Base-by-base conservation (phyloP, 164 flowering plant species). In the Sedum album region DNA sequence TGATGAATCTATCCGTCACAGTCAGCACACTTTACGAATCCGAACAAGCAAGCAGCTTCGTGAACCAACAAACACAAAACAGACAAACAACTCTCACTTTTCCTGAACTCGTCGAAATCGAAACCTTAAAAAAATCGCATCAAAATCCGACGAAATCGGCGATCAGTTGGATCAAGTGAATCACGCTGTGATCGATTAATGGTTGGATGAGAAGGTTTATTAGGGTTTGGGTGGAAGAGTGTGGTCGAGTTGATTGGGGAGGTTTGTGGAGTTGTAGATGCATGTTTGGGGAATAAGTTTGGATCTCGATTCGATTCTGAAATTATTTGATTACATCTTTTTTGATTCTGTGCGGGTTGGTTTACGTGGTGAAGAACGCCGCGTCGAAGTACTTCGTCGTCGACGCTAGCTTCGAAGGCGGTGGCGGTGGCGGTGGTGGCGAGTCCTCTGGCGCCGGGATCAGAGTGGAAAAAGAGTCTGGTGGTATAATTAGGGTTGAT, bases 331-430 rank as follows among this genome's bases (percentile, higher is more conserved):
- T 82, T 62, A 81, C 90, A 0, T n/a, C 76, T 1, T 66, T 84
- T 30, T 8, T 82, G 2, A 18, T 85, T 28, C 77, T 53, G 20
- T 25, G 82, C 10, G 90, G 82, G 4, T 72, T 88, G 62, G 74
- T 83, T 20, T 76, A 79, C 60, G 62, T 87, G 35, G 76, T 88
- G 49, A 84, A 79, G 78, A 82, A 70, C 64, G 76, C 91, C 36
- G 91, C 92, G 17, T 84, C 91, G 31, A 85, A 79, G 76, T 90
- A 83, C 76, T 87, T 90, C 76, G 81, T 76, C 41, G 87, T 81
- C 78, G 89, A 85, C 83, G 81, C 85, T 73, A 82, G 66, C 70
- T 87, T 87, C 78, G 83, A 77, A 55, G 74, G 73, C 25, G 75
- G 67, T 38, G 41, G 41, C 15, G 46, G 46, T 41, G 46, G 15